These are phyloP conservation scores for Aureobasidium sp. DNA, from an alignment of 2,329 filamentous ascomycete genomes.

Conservation along the genomic window DNA sequence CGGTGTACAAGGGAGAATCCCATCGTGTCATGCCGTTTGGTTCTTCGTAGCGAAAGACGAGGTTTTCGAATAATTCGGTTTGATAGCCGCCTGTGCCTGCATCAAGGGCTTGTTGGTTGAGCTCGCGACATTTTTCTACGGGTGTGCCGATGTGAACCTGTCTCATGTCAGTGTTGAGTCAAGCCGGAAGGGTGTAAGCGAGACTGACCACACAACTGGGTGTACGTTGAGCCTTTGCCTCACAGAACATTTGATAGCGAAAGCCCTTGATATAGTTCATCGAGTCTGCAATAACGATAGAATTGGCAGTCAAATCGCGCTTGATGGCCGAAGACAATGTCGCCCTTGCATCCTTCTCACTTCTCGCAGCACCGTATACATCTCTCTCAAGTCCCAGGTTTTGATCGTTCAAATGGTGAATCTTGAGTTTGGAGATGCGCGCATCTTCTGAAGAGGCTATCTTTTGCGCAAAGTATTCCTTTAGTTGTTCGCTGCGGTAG, in stretches of 20 bases:
- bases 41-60: constrained; percentile 87
- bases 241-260: constrained; percentile 87
- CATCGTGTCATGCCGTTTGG: constrained; percentile 87
- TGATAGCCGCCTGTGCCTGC: constrained; percentile 52
- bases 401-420: constrained; percentile 80
- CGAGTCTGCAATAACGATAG: constrained; percentile 83
- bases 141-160: constrained; percentile 66
- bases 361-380: constrained; percentile 81
- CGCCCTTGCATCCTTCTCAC: constrained; percentile 85
- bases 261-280: constrained; percentile 93
- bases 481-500: constrained; percentile 68
- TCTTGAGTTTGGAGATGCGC: constrained; percentile 60
- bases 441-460: constrained; percentile 55
- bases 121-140: constrained; percentile 59
- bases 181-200: not conserved
- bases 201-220: constrained; percentile 74
- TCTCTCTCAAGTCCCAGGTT: constrained; percentile 72
- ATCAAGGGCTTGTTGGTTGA: constrained; percentile 62
- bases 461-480: constrained; percentile 67
- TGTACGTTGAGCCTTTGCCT: constrained; percentile 82
- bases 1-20: constrained; percentile 85
- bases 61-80: constrained; percentile 76
- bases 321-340: constrained; percentile 82
- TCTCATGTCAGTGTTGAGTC: constrained; percentile 36
- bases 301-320: constrained; percentile 73